phyloP scores from a whole-genome alignment of 306 rosid species.

The Abrus precatorius region DNA sequence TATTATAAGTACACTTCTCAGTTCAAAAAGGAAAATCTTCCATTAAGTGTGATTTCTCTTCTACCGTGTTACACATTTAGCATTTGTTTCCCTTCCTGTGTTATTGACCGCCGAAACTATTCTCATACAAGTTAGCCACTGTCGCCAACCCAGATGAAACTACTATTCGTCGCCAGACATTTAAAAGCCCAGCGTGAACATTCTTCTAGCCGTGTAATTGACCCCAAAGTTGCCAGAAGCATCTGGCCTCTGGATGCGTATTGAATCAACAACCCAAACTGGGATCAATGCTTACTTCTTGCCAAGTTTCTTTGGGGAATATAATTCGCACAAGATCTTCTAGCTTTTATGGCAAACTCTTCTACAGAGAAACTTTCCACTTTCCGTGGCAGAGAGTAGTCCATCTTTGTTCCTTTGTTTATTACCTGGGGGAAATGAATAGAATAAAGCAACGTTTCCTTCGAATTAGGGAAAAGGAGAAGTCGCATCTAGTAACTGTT shows the following conservation, averaged over 20 bases:
- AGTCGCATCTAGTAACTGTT: neutral
- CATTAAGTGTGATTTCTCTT: neutral
- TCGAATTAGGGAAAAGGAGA: constrained; percentile 11
- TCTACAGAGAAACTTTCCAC: constrained; percentile 1
- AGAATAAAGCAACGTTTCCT: constrained; percentile 27
- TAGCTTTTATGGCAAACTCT: constrained; percentile 10
- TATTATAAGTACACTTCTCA: neutral
- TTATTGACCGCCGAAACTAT: too few relatives aligned
- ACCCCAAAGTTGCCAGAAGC: neutral
- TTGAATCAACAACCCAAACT: neutral
- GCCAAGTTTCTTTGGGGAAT: constrained; percentile 39
- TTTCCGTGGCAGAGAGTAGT: constrained; percentile 5
- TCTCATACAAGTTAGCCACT: too few relatives aligned
- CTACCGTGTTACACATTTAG: neutral
- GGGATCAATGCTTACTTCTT: neutral
- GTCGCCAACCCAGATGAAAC: too few relatives aligned
- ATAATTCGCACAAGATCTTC: neutral
- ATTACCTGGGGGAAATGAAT: neutral
- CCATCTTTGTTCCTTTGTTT: neutral
- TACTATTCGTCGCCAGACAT: too few relatives aligned
- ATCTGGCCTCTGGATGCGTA: neutral
- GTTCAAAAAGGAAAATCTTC: neutral
- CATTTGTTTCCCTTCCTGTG: neutral
- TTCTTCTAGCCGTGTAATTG: too few relatives aligned
- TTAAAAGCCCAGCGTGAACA: too few relatives aligned